These are phyloP conservation scores for Moesziomyces antarcticus DNA, from an alignment of 1,284 basidiomycete genomes.

Conservation along the genomic window DNA sequence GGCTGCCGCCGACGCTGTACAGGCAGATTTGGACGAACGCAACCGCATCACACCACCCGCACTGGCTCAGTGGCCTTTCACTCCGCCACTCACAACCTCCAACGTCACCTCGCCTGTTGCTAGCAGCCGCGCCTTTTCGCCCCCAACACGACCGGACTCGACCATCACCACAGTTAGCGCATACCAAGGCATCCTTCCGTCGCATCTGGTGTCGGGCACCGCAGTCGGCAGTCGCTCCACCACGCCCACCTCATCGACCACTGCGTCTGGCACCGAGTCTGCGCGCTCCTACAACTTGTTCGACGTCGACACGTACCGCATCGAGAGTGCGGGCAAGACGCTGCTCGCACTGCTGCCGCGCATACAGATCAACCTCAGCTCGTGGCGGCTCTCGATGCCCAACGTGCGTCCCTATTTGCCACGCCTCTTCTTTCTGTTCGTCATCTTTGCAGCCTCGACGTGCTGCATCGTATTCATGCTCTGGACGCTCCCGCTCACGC, in stretches of 20 bases:
- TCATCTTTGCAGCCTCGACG: conserved; percentile 59
- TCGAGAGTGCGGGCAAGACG: conserved; percentile 20
- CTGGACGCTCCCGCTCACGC: conserved; percentile 59
- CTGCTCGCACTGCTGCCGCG: conserved; percentile 27
- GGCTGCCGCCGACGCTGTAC: conserved; percentile 49
- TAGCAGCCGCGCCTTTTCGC: conserved; percentile 40
- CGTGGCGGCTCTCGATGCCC: conserved; percentile 41
- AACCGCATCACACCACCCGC: conserved; percentile 29
- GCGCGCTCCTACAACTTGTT: conserved; percentile 23
- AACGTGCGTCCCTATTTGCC: conserved; percentile 56
- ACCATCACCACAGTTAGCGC: conserved; percentile 17
- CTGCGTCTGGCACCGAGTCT: conserved; percentile 20
- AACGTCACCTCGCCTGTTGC: conserved; percentile 38
- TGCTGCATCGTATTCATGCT: conserved; percentile 56
- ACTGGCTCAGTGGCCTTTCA: conserved; percentile 35
- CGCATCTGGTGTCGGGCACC: conserved; percentile 29
- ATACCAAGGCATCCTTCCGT: conserved; percentile 40
- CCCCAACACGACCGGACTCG: conserved; percentile 40
- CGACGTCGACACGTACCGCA: conserved; percentile 39
- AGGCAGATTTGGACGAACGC: conserved; percentile 22
- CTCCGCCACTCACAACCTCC: conserved; percentile 45
- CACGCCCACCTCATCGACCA: conserved; percentile 30
- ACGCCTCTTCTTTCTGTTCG: conserved; percentile 48
- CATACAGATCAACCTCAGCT: conserved; percentile 43
- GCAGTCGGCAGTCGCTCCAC: conserved; percentile 28